Conservation (phyloP, 768 basidiomycete species). For the Phylloporus sp. region DNA sequence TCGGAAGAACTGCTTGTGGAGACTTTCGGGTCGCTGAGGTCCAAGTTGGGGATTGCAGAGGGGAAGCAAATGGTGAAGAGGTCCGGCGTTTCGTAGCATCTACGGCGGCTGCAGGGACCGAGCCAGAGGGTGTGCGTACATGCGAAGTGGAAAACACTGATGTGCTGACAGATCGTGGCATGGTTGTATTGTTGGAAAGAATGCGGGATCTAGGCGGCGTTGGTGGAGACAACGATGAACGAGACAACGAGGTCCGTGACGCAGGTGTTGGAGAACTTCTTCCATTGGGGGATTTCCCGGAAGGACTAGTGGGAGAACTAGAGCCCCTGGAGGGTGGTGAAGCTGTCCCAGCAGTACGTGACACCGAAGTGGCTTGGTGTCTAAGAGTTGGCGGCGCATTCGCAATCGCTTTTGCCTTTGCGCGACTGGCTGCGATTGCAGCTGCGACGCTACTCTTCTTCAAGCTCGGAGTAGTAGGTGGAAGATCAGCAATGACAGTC, state of each 20-base stretch:
- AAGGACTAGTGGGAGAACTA: conserved; percentile 40
- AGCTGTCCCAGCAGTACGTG: conserved; percentile 48
- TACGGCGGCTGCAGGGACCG: conserved; percentile 11
- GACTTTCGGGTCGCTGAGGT: conserved; percentile 38
- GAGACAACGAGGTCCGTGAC: conserved; percentile 46
- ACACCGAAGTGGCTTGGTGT: conserved; percentile 75
- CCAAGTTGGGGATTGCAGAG: conserved; percentile 30
- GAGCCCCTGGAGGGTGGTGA: conserved; percentile 40
- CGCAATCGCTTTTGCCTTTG: conserved; percentile 82
- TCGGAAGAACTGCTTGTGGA: conserved; percentile 36
- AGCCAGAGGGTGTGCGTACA: conserved; percentile 45
- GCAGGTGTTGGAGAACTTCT: conserved; percentile 35
- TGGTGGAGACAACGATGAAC: conserved; percentile 46
- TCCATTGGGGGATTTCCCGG: conserved; percentile 40
- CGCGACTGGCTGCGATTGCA: conserved; percentile 85
- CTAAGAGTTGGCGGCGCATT: conserved; percentile 74
- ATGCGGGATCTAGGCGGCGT: conserved; percentile 40
- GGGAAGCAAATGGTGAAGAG: conserved; percentile 46
- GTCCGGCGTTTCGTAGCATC: conserved; percentile 39
- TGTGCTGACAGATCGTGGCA: conserved; percentile 44
- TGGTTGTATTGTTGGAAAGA: conserved; percentile 33
- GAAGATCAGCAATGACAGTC: conserved; percentile 34
- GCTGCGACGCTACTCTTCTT: conserved; percentile 86
- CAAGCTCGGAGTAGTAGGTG: conserved; percentile 50
- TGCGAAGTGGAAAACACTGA: conserved; percentile 33